Percentiles rank a stretch among this genome's conserved stretches.
Conservation (phyloP, 2,329 filamentous ascomycete genomes). For the Endoconidiophora laricicola region DNA sequence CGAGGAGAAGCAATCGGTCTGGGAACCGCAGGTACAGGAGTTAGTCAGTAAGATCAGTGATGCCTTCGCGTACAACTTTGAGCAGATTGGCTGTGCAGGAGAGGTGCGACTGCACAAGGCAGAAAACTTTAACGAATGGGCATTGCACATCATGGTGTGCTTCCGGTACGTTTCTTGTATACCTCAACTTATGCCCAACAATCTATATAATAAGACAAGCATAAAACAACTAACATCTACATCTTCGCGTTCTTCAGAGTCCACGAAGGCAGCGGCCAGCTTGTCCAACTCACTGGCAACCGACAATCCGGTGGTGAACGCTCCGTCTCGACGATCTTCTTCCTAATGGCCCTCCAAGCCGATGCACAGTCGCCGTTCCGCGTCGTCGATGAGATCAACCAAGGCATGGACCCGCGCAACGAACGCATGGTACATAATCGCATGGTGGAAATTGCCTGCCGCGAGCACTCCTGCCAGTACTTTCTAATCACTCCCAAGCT, state of each 20-base stretch:
- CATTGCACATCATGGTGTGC: constrained; percentile 83
- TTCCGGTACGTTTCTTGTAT: constrained; percentile 49
- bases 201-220: constrained; percentile 11
- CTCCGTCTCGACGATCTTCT: constrained; percentile 94
- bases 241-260: constrained; percentile 1
- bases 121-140: constrained; percentile 86
- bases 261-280: constrained; percentile 11
- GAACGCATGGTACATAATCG: constrained; percentile 96
- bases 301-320: constrained; percentile 93
- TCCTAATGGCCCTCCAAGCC: constrained; percentile 92
- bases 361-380: constrained; percentile 91
- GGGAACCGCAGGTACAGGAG: constrained; percentile 70
- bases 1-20: constrained; percentile 46
- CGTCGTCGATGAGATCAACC: constrained; percentile 98
- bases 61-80: constrained; percentile 85
- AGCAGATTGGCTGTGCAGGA: constrained; percentile 84
- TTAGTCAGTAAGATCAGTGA: constrained; percentile 70
- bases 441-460: constrained; percentile 94
- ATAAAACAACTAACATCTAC: not conserved
- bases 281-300: constrained; percentile 53
- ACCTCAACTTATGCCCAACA: not conserved
- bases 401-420: constrained; percentile 97
- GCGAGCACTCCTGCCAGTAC: constrained; percentile 65
- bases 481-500: constrained; percentile 97
- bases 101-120: constrained; percentile 81